A percentile compares a stretch with the other conserved stretches of the same genome.
These are phyloP conservation scores for Xylariaceae sp. DNA, from an alignment of 2,329 filamentous ascomycete genomes.

Conservation along the genomic window DNA sequence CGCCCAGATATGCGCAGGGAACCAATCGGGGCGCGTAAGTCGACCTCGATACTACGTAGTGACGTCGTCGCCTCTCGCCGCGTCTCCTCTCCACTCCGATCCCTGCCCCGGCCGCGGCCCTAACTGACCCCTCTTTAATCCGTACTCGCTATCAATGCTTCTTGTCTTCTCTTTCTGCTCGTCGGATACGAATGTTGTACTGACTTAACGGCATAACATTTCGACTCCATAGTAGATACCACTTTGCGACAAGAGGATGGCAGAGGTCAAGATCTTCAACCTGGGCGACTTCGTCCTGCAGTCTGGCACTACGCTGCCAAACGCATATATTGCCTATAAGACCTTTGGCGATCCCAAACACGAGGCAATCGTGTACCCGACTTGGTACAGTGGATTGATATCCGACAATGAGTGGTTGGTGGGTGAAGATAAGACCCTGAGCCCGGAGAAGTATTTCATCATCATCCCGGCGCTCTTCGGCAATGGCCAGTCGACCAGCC, in stretches of 20 bases:
- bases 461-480: constrained; percentile 65
- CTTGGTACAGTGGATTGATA: constrained; percentile 62
- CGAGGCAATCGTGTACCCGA: constrained; percentile 69
- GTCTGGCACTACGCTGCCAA: constrained; percentile 54
- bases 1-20: no score
- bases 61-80: no score
- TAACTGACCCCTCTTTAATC: no score
- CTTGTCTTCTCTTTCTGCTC: no score
- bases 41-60: no score
- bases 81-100: no score
- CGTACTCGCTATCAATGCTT: no score
- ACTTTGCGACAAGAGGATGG: constrained; percentile 3
- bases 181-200: no score
- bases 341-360: constrained; percentile 59
- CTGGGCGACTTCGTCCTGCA: constrained; percentile 64
- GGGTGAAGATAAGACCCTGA: constrained; percentile 58
- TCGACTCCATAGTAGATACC: neutral
- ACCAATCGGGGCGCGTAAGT: no score
- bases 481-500: constrained; percentile 62
- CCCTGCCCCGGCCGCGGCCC: no score
- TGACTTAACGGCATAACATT: no score
- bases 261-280: constrained; percentile 35
- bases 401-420: constrained; percentile 71
- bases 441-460: constrained; percentile 52
- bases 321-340: constrained; percentile 70